Percentiles rank a stretch among this genome's conserved stretches.
phyloP scores from a whole-genome alignment of 148 eudicot genomes.

The Cornus controversa region DNA sequence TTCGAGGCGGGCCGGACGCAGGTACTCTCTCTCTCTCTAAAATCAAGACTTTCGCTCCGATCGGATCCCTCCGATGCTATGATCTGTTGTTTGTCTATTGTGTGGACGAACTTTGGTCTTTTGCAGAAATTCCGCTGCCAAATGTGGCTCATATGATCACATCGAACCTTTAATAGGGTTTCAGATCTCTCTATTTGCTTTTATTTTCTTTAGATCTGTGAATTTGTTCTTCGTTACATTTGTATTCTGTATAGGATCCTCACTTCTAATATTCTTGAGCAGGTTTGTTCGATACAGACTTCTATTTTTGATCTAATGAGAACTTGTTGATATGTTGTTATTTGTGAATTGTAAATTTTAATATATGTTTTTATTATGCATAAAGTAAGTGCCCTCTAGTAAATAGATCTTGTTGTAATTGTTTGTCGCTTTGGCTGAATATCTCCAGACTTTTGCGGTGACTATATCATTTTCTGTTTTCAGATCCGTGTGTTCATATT shows the following conservation, averaged over 20 bases:
- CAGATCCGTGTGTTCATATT: too few relatives aligned
- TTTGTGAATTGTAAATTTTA: too few relatives aligned
- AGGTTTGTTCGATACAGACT: not conserved
- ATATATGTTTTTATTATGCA: too few relatives aligned
- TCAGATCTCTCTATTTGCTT: constrained; percentile 13
- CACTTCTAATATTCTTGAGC: not conserved
- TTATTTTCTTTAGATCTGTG: not conserved
- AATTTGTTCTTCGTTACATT: not conserved
- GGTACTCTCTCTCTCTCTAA: not conserved
- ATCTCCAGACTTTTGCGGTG: too few relatives aligned
- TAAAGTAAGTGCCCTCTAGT: too few relatives aligned
- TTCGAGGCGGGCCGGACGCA: not conserved
- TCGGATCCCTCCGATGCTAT: not conserved
- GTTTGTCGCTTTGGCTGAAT: too few relatives aligned
- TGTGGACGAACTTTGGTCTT: constrained; percentile 6
- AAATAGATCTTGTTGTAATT: too few relatives aligned
- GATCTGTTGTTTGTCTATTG: not conserved
- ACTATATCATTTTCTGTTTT: too few relatives aligned
- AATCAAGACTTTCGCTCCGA: not conserved
- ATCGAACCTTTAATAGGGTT: too few relatives aligned
- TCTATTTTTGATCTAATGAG: not conserved
- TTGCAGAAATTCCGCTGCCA: not conserved
- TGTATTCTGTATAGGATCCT: not conserved
- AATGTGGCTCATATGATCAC: not conserved
- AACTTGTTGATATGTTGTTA: not conserved